Evolutionary conservation across 345 rosid species (phyloP).

Genomic region (Hypericum perforatum): DNA sequence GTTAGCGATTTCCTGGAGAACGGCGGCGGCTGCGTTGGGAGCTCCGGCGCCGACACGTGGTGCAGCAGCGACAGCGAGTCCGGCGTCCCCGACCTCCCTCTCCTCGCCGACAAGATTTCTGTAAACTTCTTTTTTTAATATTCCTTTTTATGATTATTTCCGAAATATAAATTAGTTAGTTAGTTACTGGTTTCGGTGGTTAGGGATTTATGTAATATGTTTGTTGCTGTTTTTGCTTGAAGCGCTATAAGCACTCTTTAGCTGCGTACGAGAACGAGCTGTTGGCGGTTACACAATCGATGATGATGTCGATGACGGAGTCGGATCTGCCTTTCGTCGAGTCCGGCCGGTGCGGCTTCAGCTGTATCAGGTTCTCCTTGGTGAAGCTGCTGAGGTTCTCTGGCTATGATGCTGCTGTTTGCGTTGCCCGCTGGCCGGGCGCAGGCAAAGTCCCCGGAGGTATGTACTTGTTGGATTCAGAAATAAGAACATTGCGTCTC

Average conservation of each 20-base stretch:
- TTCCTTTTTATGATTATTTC: too few relatives aligned
- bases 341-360: constrained; percentile 58
- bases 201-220: neutral
- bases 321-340: constrained; percentile 44
- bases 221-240: constrained; percentile 9
- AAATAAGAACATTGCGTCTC: too few relatives aligned
- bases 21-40: constrained; percentile 54
- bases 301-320: constrained; percentile 46
- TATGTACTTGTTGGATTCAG: constrained; percentile 18
- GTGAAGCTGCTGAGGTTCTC: constrained; percentile 68
- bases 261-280: constrained; percentile 55
- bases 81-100: constrained; percentile 58
- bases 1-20: constrained; percentile 79
- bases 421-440: constrained; percentile 74
- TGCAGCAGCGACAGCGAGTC: constrained; percentile 88
- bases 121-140: neutral
- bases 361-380: constrained; percentile 66
- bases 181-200: neutral
- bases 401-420: constrained; percentile 80
- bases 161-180: too few relatives aligned
- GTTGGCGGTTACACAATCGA: constrained; percentile 48
- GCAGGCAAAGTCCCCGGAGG: constrained; percentile 88
- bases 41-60: constrained; percentile 42
- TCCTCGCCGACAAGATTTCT: constrained; percentile 58
- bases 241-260: constrained; percentile 48